Evolutionary conservation across 1,284 basidiomycete genomes (phyloP).

Genomic region (Ustilago trichophora): DNA sequence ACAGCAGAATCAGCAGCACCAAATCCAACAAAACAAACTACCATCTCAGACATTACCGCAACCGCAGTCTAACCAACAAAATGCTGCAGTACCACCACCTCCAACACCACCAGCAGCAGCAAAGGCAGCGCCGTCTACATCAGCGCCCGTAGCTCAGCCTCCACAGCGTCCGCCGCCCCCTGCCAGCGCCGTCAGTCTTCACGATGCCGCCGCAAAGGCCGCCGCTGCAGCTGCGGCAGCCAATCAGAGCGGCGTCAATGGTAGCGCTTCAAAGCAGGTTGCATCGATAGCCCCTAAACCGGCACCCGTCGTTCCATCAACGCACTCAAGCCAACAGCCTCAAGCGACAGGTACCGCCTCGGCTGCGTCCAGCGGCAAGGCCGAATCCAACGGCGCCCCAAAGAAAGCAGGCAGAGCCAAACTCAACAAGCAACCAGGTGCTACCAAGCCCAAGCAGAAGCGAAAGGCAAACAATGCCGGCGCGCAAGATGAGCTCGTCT

Average conservation of each 20-base stretch:
- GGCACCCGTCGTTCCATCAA: too few species aligned
- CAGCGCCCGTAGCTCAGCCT: neutral
- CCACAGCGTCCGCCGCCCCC: slow-evolving; percentile 18
- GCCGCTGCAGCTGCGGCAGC: slow-evolving; percentile 19
- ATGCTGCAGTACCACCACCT: slow-evolving; percentile 3
- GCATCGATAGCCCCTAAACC: slow-evolving; percentile 10
- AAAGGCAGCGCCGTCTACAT: neutral
- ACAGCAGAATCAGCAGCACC: slow-evolving; percentile 23
- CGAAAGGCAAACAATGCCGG: slow-evolving; percentile 26
- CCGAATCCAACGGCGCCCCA: neutral
- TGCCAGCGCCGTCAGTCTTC: slow-evolving; percentile 37
- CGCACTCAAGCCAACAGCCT: neutral
- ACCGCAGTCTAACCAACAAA: too few species aligned
- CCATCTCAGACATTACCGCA: too few species aligned
- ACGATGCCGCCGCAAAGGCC: slow-evolving; percentile 26
- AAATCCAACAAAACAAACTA: too few species aligned
- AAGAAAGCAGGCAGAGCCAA: slow-evolving; percentile 29
- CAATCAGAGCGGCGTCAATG: slow-evolving; percentile 4
- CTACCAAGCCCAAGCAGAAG: slow-evolving; percentile 49
- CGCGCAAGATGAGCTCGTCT: slow-evolving; percentile 25
- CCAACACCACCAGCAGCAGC: neutral
- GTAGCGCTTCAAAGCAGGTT: neutral
- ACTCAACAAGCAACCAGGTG: slow-evolving; percentile 13
- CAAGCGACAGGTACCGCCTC: neutral
- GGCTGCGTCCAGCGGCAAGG: neutral